These are phyloP conservation scores for Tetrapisispora phaffii DNA, from an alignment of 805 yeast genomes.

Conservation along the genomic window DNA sequence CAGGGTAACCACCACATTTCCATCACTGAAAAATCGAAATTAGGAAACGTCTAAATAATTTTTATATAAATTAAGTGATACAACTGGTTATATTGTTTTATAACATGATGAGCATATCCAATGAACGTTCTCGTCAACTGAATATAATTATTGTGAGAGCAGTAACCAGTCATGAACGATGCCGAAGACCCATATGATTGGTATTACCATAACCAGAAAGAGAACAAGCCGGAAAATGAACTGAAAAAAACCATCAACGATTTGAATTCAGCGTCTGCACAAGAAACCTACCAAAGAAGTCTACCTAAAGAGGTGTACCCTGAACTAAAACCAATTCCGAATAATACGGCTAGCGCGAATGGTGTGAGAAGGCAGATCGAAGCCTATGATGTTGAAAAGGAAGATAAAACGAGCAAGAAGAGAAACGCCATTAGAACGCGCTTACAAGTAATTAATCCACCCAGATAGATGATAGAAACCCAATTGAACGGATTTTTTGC, in stretches of 20 bases:
- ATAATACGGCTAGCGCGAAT: not conserved
- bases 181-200: conserved; percentile 1
- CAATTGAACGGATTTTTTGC: too few relatives aligned
- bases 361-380: not conserved
- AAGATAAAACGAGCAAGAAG: not conserved
- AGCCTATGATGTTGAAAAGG: not conserved
- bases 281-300: conserved; percentile 2
- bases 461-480: too few relatives aligned
- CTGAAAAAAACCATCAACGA: not conserved
- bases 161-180: not conserved
- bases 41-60: too few relatives aligned
- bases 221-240: not conserved
- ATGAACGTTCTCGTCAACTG: too few relatives aligned
- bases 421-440: too few relatives aligned
- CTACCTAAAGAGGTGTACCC: not conserved
- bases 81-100: too few relatives aligned
- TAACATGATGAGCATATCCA: too few relatives aligned
- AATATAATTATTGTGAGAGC: not conserved
- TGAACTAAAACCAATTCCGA: not conserved
- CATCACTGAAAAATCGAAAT: too few relatives aligned
- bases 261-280: not conserved
- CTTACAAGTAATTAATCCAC: too few relatives aligned
- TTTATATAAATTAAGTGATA: too few relatives aligned
- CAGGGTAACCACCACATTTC: too few relatives aligned
- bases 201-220: conserved; percentile 1